phyloP scores from a whole-genome alignment of 2,329 filamentous ascomycete species.

The Aspergillus persii region DNA sequence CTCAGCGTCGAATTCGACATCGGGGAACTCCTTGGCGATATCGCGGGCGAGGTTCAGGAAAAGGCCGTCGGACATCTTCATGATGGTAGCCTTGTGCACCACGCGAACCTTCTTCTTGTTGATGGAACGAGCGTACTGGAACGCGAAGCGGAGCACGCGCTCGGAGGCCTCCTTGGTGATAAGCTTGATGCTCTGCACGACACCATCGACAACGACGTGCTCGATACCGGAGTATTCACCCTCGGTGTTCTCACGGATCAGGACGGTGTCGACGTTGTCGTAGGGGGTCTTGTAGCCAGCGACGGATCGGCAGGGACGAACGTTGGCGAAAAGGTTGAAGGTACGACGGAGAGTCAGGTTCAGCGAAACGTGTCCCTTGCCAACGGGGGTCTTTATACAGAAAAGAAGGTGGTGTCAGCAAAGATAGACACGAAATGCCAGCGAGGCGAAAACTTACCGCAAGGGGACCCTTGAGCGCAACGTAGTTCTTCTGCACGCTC shows the following conservation, averaged over 20 bases:
- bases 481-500: slow-evolving; percentile 92
- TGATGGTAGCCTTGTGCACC: slow-evolving; percentile 99
- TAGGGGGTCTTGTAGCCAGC: slow-evolving; percentile 98
- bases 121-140: slow-evolving; percentile 93
- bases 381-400: slow-evolving; percentile 74
- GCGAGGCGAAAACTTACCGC: slow-evolving; percentile 62
- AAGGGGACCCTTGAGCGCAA: slow-evolving; percentile 96
- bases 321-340: slow-evolving; percentile 99
- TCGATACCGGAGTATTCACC: slow-evolving; percentile 99
- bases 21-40: slow-evolving; percentile 91
- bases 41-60: slow-evolving; percentile 86
- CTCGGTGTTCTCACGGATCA: slow-evolving; percentile 99
- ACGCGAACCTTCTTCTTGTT: slow-evolving; percentile 96
- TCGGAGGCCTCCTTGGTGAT: slow-evolving; percentile 94
- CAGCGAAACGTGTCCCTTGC: slow-evolving; percentile 98
- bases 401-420: slow-evolving; percentile 26
- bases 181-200: slow-evolving; percentile 99
- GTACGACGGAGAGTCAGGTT: slow-evolving; percentile 98
- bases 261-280: slow-evolving; percentile 91
- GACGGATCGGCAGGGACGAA: slow-evolving; percentile 95
- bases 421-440: not conserved
- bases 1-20: slow-evolving; percentile 95
- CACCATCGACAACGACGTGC: slow-evolving; percentile 95
- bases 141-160: slow-evolving; percentile 93
- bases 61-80: slow-evolving; percentile 99